Base-by-base conservation (phyloP, 106 monocot genomes). In the Iris macrosiphon region DNA sequence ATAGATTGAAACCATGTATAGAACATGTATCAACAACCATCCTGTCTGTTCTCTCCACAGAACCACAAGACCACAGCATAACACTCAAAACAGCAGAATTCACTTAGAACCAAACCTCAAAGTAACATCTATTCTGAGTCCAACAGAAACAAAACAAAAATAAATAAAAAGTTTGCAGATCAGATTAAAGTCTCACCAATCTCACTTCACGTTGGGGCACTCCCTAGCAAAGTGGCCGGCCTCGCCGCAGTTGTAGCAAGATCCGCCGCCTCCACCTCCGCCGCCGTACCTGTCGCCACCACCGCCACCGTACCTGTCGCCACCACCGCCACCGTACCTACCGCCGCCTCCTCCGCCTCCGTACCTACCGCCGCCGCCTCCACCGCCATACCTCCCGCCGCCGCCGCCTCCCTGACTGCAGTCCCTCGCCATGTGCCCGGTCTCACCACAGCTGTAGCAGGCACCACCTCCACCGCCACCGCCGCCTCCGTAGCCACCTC, bases 221-320 rank as follows among this genome's bases (percentile, higher is more conserved):
- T 62, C 62, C 62, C 62, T 31, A 11, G 62, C 47, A n/a, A 62
- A 62, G 35, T 62, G 62, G 2, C 62, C 62, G 18, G 12, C 16
- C 35, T 62, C 62, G 11, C 62, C 62, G 23, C 62, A 62, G 33
- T 11, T 35, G 31, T 62, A 62, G 34, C 62, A 62, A 16, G 50
- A 49, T 10, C 29, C 12, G 2, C 66, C 71, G 1, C 37, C 23
- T 4, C 48, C 62, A 26, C 62, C 47, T 0, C 62, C 62, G 7
- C 58, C 40, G 17, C 69, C 37, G 6, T 13, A 20, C 1, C 64
- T 30, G 11, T 64, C 70, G 3, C 68, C 40, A 1, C 75, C 29
- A 25, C 32, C 5, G 21, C 45, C 30, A 5, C 45, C 45, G 12
- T 40, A 30, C 6, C 42, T 29, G 3, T 31, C 25, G 12, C 25